Percentiles rank a stretch among this genome's conserved stretches.
Evolutionary conservation across 495 filamentous ascomycete species (phyloP).

Genomic region (Aspergillus taichungensis): DNA sequence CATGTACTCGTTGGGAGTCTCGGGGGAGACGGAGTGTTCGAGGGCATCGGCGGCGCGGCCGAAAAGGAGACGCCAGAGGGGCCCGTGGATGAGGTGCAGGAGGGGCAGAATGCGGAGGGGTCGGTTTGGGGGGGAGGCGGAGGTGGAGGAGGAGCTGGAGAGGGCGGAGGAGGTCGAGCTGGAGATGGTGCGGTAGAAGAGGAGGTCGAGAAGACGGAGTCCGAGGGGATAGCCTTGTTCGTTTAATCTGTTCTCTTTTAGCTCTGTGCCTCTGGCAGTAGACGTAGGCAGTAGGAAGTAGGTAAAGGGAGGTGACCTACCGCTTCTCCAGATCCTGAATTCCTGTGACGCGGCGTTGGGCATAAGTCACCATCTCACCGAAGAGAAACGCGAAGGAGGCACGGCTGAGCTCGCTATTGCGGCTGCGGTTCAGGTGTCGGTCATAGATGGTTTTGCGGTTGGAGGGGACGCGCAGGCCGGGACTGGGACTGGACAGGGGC

Average conservation of each 20-base stretch:
- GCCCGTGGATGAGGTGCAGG: slow-evolving; percentile 87
- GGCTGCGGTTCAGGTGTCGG: slow-evolving; percentile 81
- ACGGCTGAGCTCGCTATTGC: slow-evolving; percentile 78
- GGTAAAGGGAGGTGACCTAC: slow-evolving; percentile 34
- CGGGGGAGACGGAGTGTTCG: slow-evolving; percentile 73
- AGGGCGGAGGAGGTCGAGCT: slow-evolving; percentile 69
- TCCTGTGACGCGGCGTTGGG: slow-evolving; percentile 79
- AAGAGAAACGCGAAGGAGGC: slow-evolving; percentile 95
- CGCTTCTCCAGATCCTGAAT: slow-evolving; percentile 90
- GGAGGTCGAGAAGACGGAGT: slow-evolving; percentile 87
- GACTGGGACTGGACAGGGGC: slow-evolving; percentile 27
- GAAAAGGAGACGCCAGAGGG: slow-evolving; percentile 89
- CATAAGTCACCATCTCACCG: slow-evolving; percentile 93
- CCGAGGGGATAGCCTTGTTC: slow-evolving; percentile 92
- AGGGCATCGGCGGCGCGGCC: slow-evolving; percentile 80
- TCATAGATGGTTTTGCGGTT: slow-evolving; percentile 98
- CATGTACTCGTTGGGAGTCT: slow-evolving; percentile 92
- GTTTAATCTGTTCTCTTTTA: slow-evolving; percentile 58
- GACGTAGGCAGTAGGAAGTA: not conserved
- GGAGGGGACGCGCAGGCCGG: slow-evolving; percentile 85
- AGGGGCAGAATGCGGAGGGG: slow-evolving; percentile 85
- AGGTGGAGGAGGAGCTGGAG: slow-evolving; percentile 69
- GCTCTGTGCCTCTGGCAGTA: not conserved
- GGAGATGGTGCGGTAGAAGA: slow-evolving; percentile 57
- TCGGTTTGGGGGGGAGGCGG: slow-evolving; percentile 56